Base-by-base conservation (phyloP, 2,329 filamentous ascomycete species). In the Cladosporium cucumerinum region DNA sequence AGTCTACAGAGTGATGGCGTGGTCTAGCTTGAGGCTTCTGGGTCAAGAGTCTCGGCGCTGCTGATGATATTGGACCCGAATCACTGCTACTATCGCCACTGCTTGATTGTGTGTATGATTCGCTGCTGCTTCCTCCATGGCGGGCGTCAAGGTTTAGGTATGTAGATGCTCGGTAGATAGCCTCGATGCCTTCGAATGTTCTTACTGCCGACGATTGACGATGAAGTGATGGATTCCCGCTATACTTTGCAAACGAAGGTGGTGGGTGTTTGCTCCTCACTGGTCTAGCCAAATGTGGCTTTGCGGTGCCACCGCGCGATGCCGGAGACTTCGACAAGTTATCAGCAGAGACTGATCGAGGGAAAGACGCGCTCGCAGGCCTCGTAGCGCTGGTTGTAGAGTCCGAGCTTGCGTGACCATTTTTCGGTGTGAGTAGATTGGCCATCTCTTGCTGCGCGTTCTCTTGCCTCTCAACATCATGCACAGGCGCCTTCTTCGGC, bases 201-300 rank as follows among this genome's bases (percentile, higher is more conserved):
- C 74, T 71, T 18, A 76, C 66, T 4, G 74, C 72, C 6, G 72
- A 66, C 4, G 76, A 75, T 57, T 77, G 76, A 43, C 75, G 73
- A 5, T 70, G 57, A 10, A 74, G 62, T 62, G 73, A 74, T 57
- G 73, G 72, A 28, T 75, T 76, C 60, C 74, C 69, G 63, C 70
- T 77, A 69, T 79, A 80, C 66, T 74, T 75, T 16, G 76, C 71
- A 57, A 75, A 74, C 1, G 75, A 75, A 39, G 73, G 73, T 14
- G 77, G 74, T 21, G 76, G 77, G 63, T 76, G 72, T 34, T 70
- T 66, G 66, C 67, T 72, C 57, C 68, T 61, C 39, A 70, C 60
- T 28, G 72, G 65, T 25, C 60, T 68, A n/a, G 67, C 49, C 12
- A 48, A 26, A 21, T 43, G 36, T 18, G 36, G 39, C 39, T 59